Evolutionary conservation across 306 rosid genomes (phyloP).

Genomic region (Pyrus pyrifolia): DNA sequence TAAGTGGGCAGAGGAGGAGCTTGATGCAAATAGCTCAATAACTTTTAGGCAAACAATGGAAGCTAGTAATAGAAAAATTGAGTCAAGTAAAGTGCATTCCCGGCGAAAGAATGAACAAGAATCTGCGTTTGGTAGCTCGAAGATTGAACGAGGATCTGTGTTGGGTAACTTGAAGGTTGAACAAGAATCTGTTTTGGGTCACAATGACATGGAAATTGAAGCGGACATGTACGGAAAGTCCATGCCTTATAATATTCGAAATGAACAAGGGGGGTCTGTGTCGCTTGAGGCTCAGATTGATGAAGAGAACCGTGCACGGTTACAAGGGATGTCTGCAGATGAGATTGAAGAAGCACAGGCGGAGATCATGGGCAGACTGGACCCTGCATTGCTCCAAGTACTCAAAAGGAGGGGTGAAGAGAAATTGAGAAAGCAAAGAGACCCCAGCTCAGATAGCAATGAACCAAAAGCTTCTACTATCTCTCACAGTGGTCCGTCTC

Average conservation of each 20-base stretch:
- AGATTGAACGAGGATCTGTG: constrained; percentile 10
- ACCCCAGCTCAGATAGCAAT: constrained; percentile 24
- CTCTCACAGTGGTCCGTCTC: constrained; percentile 19
- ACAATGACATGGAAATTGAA: constrained; percentile 1
- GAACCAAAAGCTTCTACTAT: constrained; percentile 21
- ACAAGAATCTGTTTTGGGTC: not conserved
- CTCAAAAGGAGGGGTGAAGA: constrained; percentile 65
- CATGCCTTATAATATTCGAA: constrained; percentile 9
- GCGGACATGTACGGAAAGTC: constrained; percentile 6
- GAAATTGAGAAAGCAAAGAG: constrained; percentile 39
- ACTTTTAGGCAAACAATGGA: constrained; percentile 14
- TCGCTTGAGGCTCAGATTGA: constrained; percentile 66
- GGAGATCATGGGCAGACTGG: constrained; percentile 71
- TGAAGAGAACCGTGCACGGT: constrained; percentile 55
- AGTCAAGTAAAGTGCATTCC: constrained; percentile 18
- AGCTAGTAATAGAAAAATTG: not conserved
- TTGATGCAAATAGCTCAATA: not conserved
- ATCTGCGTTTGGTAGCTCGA: not conserved
- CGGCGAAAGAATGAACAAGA: constrained; percentile 13
- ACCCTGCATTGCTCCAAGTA: constrained; percentile 45
- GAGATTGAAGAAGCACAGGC: constrained; percentile 69
- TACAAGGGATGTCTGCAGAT: constrained; percentile 60
- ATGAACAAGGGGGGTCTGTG: constrained; percentile 28
- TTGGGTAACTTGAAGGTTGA: constrained; percentile 12
- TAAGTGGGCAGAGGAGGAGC: constrained; percentile 47